These are phyloP conservation scores for Neospora caninum DNA, from an alignment of 169 alveolate genomes.

Conservation along the genomic window DNA sequence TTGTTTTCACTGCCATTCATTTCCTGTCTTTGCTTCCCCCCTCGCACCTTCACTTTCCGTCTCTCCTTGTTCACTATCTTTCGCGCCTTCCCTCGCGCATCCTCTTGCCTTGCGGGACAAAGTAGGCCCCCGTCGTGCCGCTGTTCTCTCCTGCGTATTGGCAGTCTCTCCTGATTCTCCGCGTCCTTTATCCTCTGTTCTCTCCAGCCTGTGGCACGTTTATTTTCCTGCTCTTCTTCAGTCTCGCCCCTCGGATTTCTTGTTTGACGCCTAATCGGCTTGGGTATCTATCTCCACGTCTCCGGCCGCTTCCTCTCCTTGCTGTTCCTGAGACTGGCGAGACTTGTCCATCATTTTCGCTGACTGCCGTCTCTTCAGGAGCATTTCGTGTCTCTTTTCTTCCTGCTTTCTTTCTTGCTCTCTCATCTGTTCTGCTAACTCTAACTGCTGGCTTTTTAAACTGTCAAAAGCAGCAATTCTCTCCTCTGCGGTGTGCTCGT, in stretches of 20 bases:
- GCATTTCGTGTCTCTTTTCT: background rate
- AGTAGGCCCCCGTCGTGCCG: too few species aligned
- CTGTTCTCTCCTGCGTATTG: too few species aligned
- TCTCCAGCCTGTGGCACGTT: too few species aligned
- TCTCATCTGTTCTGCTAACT: background rate
- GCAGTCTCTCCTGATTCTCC: too few species aligned
- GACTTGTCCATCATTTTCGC: background rate
- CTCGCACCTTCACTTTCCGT: too few species aligned
- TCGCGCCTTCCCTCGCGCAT: too few species aligned
- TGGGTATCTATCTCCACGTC: background rate
- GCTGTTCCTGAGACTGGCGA: background rate
- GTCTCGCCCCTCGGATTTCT: background rate
- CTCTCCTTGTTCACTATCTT: too few species aligned
- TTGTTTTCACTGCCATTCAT: too few species aligned
- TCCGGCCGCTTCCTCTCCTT: background rate
- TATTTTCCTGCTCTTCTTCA: background rate
- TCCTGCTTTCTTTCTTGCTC: background rate
- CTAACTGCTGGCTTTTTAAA: background rate
- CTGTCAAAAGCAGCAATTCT: background rate
- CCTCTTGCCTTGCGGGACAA: too few species aligned
- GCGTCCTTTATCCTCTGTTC: too few species aligned
- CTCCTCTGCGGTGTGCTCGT: background rate
- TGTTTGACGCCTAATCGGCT: too few species aligned
- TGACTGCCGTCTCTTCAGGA: slow-evolving; percentile 25
- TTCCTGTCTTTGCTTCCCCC: too few species aligned